Base-by-base conservation (phyloP, 257 asterid genomes). In the Przewalskia tangutica region DNA sequence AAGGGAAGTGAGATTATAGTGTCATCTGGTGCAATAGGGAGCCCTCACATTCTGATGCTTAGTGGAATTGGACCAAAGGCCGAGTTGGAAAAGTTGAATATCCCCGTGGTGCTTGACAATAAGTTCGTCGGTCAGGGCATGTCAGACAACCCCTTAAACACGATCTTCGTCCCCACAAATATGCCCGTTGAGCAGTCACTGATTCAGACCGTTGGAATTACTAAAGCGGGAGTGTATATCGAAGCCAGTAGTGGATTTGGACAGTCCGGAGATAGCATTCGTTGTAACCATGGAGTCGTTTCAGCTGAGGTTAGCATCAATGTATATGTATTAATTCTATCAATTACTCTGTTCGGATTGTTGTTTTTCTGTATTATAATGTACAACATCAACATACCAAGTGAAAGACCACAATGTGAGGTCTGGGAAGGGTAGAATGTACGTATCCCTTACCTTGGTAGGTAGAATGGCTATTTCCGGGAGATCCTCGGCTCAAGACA, bases 221-320 rank as follows among this genome's bases (percentile, higher is more conserved):
- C 99, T 6, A 92, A 93, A 86, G 17, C 40, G 84, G 99, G 98
- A 13, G 98, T 96, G 42, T 96, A 96, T 75, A 88, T 96, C 79
- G 99, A 96, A 84, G 97, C 99, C 10, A 96, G 98, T 88, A 88
- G 96, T 80, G 99, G 99, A 51, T 96, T 87, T 77, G 98, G 99
- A 68, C 99, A 96, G 86, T 88, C 93, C 4, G 17, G 42, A 14
- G 92, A 93, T 48, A 93, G 98, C 79, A 96, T 96, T 63, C 92
- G 83, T 36, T 87, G 95, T 75, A 77, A 96, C 85, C 98, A 96
- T 51, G 98, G 97, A 66, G 86, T 94, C 13, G 90, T 90, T 81
- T 96, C 99, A 1, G 98, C 99, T 82, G 97, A 96, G 98, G 99
- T 93, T 40, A 23, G 91, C 79, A 64, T 51, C 18, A 80, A 17